Evolutionary conservation across 2,329 filamentous ascomycete species (phyloP), one percentile per base, ranked within the genome.

Genomic region (Pseudogymnoascus sp.): DNA sequence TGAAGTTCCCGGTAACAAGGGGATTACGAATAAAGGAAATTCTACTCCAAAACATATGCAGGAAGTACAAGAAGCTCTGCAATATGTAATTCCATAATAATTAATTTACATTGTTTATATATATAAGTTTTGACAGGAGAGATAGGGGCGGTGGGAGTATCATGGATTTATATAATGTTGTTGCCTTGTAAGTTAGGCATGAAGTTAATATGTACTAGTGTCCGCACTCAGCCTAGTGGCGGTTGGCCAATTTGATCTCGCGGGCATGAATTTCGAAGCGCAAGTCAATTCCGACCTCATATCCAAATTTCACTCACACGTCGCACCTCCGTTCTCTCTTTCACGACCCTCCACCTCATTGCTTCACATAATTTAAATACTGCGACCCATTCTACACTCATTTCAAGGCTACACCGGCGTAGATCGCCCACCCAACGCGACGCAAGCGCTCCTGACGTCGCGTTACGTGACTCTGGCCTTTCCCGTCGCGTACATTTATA

Each of bases 391-490:
- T 19, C 8, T 55, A 55, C 45, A 55, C 45, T 33, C 45, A 55
- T 33, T 33, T 55, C 45, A 55, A 33, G 45, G 25, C 12, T 55
- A 19, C 45, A 33, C n/a, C 25, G 45, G 45, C 25, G 45, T 55
- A 55, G 45, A 55, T 55, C 45, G 45, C 45, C 28, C n/a, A 55
- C 45, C 9, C 45, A 55, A 55, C 45, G 45, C 45, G 45, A 55
- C 25, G 28, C 45, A 19, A 19, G 28, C 45, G 5, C 45, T 55
- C 45, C 25, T 55, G 45, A 55, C 45, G 45, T 55, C 45, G 45
- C 45, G 45, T 55, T 55, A 55, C 45, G 45, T 55, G 45, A 55
- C 45, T 55, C 45, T 55, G 45, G 45, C 45, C 45, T 55, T 55
- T 55, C 45, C 14, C 8, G 45, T 55, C 45, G 45, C 45, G 45